Base-by-base conservation (phyloP, 2,329 filamentous ascomycete genomes). In the Kalaharituber pfeilii region DNA sequence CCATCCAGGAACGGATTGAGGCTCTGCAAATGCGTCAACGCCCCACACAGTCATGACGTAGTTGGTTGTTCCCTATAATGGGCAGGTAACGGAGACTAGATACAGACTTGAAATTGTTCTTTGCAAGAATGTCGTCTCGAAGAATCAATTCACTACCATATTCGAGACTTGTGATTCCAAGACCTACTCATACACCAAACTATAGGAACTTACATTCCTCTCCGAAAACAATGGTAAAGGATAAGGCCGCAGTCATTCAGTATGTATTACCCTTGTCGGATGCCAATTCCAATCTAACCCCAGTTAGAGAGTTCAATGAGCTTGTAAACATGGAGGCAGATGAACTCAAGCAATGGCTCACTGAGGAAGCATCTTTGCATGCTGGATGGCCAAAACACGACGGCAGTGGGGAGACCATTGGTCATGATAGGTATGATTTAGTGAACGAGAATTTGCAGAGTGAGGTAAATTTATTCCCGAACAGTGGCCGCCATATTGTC, bases 261-360 rank as follows among this genome's bases (percentile, higher is more conserved):
- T 73, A 59, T 59, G 64, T 55, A 47, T 3, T 47, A 18, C 22
- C 25, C 15, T 1, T 22, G 5, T 6, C 42, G 25, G 13, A 47
- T 7, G 42, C 25, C 25, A 22, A 22, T 8, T 15, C 42, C 13
- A 47, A 22, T 47, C 44, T 20, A 18, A 26, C 18, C 24, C 65
- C 68, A 36, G 64, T 67, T 58, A 72, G 74, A 50, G 78, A 82
- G 64, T 83, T 81, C 70, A 81, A 82, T 57, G 71, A 76, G 36
- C 67, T 81, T 49, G 77, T 82, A 65, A 82, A 82, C 66, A 82
- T 83, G 79, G 73, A 71, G 9, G 69, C 77, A 1, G 65, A 70
- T 1, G 78, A 82, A 58, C 71, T 83, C 15, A 72, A 78, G 61
- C 69, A 72, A 24, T 82, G 79, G 80, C 72, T 82, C 24, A 71